Percentiles rank a stretch among this genome's conserved stretches.
Conservation (phyloP, 2,329 filamentous ascomycete genomes). For the Cladosporium austrohemisphaericum region DNA sequence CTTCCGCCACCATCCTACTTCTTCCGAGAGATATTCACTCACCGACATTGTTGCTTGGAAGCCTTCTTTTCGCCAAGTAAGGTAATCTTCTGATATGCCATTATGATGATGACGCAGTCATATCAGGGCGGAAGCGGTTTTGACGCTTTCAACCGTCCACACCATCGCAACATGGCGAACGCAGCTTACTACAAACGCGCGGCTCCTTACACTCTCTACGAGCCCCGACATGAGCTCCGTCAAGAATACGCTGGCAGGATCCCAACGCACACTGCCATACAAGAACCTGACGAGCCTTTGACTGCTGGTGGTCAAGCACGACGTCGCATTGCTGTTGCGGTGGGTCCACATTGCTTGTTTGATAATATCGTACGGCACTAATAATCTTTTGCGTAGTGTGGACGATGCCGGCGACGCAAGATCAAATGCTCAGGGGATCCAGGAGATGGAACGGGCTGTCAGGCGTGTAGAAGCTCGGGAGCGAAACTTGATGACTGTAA, state of each 20-base stretch:
- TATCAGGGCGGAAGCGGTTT: conserved; percentile 28
- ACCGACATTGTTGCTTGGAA: background rate
- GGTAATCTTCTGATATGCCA: conserved; percentile 17
- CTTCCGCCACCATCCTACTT: conserved; percentile 4
- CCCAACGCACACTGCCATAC: conserved; percentile 24
- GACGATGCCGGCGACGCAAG: conserved; percentile 85
- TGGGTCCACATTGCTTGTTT: too few relatives aligned
- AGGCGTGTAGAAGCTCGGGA: conserved; percentile 75
- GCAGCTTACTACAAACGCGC: conserved; percentile 27
- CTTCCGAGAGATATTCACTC: background rate
- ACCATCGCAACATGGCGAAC: conserved; percentile 14
- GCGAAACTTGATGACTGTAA: conserved; percentile 60
- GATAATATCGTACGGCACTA: too few relatives aligned
- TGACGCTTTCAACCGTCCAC: conserved; percentile 22
- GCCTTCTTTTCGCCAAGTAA: conserved; percentile 16
- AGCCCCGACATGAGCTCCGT: conserved; percentile 25
- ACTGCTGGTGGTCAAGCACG: conserved; percentile 36
- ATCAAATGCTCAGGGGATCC: conserved; percentile 89
- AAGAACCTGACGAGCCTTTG: conserved; percentile 35
- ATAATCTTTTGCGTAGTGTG: too few relatives aligned
- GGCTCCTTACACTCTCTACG: conserved; percentile 26
- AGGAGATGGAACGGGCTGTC: conserved; percentile 71
- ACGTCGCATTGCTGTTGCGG: conserved; percentile 53
- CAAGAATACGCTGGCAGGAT: conserved; percentile 23
- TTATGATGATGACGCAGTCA: conserved; percentile 30